phyloP scores from a whole-genome alignment of 169 alveolate genomes.

The Eimeria mitis region DNA sequence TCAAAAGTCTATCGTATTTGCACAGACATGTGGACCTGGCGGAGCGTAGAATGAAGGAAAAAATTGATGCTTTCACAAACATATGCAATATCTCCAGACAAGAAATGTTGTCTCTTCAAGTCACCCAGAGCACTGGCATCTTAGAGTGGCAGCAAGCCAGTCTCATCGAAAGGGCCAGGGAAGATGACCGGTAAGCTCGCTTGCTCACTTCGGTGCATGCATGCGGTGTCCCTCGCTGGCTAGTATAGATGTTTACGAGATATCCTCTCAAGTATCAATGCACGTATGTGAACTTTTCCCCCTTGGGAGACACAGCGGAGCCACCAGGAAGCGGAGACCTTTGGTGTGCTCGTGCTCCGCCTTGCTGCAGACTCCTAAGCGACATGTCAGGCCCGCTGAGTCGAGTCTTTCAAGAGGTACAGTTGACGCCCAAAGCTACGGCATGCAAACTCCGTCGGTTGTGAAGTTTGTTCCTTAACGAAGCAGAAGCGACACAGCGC shows the following conservation, averaged over 20 bases:
- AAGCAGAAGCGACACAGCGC: background rate
- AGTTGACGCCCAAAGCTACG: background rate
- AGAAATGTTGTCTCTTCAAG: slow-evolving; percentile 43
- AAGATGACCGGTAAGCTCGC: slow-evolving; percentile 33
- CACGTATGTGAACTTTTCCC: background rate
- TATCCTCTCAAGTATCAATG: too few species aligned
- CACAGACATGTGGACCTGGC: slow-evolving; percentile 71
- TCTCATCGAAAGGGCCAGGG: background rate
- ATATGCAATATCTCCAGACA: slow-evolving; percentile 21
- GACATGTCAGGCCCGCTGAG: slow-evolving; percentile 28
- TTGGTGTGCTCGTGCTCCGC: background rate
- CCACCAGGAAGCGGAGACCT: background rate
- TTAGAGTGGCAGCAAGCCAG: slow-evolving; percentile 51
- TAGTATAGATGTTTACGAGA: background rate
- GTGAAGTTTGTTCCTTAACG: background rate
- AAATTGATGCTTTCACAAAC: slow-evolving; percentile 7
- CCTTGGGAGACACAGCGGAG: background rate
- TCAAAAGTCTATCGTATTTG: slow-evolving; percentile 39
- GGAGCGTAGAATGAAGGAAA: slow-evolving; percentile 41
- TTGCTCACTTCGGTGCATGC: background rate
- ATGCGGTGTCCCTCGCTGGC: background rate
- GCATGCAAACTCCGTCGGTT: background rate
- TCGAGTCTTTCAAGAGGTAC: slow-evolving; percentile 62
- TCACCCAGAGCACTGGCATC: background rate
- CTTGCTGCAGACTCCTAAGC: background rate